Evolutionary conservation across 139 green algal genomes (phyloP).

Genomic region (Ulvella scutata): DNA sequence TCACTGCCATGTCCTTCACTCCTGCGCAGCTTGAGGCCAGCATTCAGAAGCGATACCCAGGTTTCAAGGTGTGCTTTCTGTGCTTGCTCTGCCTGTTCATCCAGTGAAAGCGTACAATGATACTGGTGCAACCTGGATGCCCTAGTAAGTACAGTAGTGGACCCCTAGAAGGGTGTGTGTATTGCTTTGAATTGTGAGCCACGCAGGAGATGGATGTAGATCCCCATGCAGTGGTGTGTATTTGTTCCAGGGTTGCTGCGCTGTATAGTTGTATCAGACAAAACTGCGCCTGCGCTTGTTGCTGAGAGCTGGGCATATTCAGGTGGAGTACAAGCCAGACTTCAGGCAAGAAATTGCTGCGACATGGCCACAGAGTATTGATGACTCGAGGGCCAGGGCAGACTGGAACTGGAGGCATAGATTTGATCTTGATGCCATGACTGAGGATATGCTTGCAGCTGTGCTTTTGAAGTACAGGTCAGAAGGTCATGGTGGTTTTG

Average conservation of each 20-base stretch:
- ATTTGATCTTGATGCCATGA: slow-evolving; percentile 10
- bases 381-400: slow-evolving; percentile 34
- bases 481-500: too few species aligned
- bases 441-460: slow-evolving; percentile 11
- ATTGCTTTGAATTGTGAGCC: too few species aligned
- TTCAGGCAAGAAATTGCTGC: slow-evolving; percentile 32
- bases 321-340: slow-evolving; percentile 20
- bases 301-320: background rate
- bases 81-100: background rate
- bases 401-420: slow-evolving; percentile 20
- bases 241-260: background rate
- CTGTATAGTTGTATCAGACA: too few species aligned
- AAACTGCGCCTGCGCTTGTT: too few species aligned
- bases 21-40: slow-evolving; percentile 28
- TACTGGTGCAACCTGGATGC: too few species aligned
- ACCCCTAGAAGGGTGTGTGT: too few species aligned
- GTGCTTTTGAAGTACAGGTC: slow-evolving; percentile 3
- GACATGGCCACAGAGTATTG: slow-evolving; percentile 39
- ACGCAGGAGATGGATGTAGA: too few species aligned
- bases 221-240: too few species aligned
- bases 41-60: slow-evolving; percentile 18
- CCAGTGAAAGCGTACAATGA: background rate
- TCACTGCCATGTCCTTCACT: slow-evolving; percentile 40
- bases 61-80: slow-evolving; percentile 12
- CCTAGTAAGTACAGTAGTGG: too few species aligned